These are phyloP conservation scores for Lepraria neglecta DNA, from an alignment of 495 filamentous ascomycete species.

Conservation along the genomic window DNA sequence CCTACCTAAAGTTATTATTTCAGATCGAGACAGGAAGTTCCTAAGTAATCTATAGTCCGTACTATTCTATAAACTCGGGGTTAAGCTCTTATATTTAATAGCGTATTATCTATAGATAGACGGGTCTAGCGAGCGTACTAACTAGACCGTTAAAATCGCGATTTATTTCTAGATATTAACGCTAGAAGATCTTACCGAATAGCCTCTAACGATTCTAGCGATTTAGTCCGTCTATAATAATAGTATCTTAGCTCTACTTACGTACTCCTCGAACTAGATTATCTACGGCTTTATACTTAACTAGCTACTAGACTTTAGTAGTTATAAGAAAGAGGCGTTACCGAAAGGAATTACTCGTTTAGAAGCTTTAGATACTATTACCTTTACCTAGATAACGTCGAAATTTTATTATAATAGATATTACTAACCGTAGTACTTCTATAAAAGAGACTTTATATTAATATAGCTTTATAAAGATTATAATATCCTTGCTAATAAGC, in stretches of 20 bases:
- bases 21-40: background rate
- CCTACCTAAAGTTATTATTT: background rate
- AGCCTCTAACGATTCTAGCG: background rate
- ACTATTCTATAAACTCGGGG: background rate
- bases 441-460: no score
- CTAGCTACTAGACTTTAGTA: background rate
- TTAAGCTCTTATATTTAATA: background rate
- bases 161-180: background rate
- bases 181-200: background rate
- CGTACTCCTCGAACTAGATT: background rate
- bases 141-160: background rate
- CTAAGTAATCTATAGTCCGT: background rate
- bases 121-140: background rate
- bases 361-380: background rate
- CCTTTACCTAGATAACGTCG: background rate
- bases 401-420: background rate
- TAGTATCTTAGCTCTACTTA: background rate
- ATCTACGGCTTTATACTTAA: background rate
- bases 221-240: background rate
- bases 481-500: background rate
- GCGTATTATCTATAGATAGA: background rate
- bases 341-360: background rate
- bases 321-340: background rate
- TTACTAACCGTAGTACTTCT: no score
- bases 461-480: background rate